Evolutionary conservation across 139 green algal genomes (phyloP), one percentile per base, ranked within the genome.

Genomic region (Bryopsis sp.): DNA sequence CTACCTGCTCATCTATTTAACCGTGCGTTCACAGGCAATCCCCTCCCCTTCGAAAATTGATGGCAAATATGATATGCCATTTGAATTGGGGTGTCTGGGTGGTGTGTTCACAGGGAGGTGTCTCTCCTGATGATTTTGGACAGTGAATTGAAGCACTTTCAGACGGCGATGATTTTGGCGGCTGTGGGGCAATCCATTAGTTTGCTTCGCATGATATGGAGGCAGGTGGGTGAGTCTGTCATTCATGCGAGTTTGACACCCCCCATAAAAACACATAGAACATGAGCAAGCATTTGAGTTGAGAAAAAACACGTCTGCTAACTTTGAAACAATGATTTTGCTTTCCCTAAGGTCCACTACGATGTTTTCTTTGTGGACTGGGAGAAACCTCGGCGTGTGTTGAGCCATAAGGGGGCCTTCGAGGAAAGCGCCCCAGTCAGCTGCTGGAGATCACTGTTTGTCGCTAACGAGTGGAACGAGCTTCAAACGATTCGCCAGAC

Each of bases 281-380:
- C 54, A 34, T 33, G 7, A 15, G n/a, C 54, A 29, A 63, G 26
- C 15, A 54, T 54, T 29, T 34, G n/a, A 63, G 11, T 35, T 19
- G n/a, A 29, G 54, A 63, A 34, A 29, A 63, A 63, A 11, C n/a
- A 63, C 43, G 19, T n/a, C n/a, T n/a, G 19, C 11, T 54, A 11
- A 19, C 43, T 54, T 26, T 54, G 43, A 63, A 29, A 63, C 15
- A 19, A 63, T 63, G 19, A 33, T 29, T 7, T 36, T 63, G 11
- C 7, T 36, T n/a, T 63, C 7, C 7, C n/a, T 34, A 8, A 63
- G 54, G 54, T 63, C 11, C 11, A 8, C 8, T 74, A 73, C 33
- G 81, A 89, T 60, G 58, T 89, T 0, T 87, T 87, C 68, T 86
- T 89, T 74, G 58, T 89, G 19, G 83, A 89, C 54, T 89, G 83